Percentiles rank a stretch among this genome's conserved stretches.
Evolutionary conservation across 768 basidiomycete genomes (phyloP).

Genomic region (Obba rivulosa): DNA sequence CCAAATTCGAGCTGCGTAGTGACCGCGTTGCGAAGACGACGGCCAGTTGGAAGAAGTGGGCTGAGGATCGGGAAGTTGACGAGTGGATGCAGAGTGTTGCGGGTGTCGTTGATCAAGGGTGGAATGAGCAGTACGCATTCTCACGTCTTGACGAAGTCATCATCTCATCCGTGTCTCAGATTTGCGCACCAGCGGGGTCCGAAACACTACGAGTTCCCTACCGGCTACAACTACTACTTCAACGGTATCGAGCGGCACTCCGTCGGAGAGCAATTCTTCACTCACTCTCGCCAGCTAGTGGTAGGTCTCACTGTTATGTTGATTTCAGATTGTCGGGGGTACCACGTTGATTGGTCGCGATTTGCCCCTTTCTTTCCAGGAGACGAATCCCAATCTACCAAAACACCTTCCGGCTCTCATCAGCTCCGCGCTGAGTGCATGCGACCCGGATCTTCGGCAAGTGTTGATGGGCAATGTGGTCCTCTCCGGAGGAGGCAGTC

Average conservation of each 20-base stretch:
- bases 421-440: slow-evolving; percentile 69
- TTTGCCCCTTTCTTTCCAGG: slow-evolving; percentile 19
- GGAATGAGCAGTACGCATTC: slow-evolving; percentile 76
- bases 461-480: slow-evolving; percentile 91
- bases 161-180: slow-evolving; percentile 30
- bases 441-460: slow-evolving; percentile 89
- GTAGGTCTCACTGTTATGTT: slow-evolving; percentile 12
- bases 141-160: background rate
- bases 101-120: slow-evolving; percentile 80
- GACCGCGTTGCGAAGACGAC: slow-evolving; percentile 73
- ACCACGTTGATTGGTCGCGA: background rate
- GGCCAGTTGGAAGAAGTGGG: slow-evolving; percentile 76
- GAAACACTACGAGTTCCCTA: slow-evolving; percentile 91
- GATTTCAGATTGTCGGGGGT: background rate
- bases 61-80: slow-evolving; percentile 78
- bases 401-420: slow-evolving; percentile 76
- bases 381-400: slow-evolving; percentile 61
- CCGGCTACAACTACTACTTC: slow-evolving; percentile 84
- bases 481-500: slow-evolving; percentile 89
- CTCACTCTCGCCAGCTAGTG: slow-evolving; percentile 42
- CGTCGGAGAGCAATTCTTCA: slow-evolving; percentile 88
- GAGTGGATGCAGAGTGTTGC: slow-evolving; percentile 90
- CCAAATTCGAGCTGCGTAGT: slow-evolving; percentile 67
- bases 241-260: slow-evolving; percentile 67
- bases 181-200: slow-evolving; percentile 49